A percentile compares a stretch with the other conserved stretches of the same genome.
phyloP scores from a whole-genome alignment of 768 basidiomycete species.

The Termitomyces heimii region DNA sequence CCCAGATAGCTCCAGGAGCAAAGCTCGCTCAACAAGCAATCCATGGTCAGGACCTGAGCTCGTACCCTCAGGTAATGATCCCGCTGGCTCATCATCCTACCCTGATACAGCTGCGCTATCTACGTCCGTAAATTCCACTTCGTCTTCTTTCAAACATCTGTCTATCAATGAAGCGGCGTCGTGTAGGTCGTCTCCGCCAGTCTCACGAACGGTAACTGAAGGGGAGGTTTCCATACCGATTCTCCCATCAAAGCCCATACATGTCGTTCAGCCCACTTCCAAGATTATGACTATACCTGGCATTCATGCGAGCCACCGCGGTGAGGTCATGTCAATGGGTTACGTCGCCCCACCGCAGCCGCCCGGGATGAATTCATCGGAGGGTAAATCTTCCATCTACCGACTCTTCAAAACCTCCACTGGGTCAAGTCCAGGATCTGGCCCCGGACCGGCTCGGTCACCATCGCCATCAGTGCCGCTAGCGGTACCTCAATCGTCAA shows the following conservation, averaged over 20 bases:
- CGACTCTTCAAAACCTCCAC: slow-evolving; percentile 66
- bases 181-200: slow-evolving; percentile 25
- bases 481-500: slow-evolving; percentile 4
- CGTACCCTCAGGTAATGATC: background rate
- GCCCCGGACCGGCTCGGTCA: slow-evolving; percentile 9
- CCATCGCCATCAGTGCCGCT: slow-evolving; percentile 3
- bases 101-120: slow-evolving; percentile 13
- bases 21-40: slow-evolving; percentile 14
- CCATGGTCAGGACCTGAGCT: slow-evolving; percentile 8
- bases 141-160: slow-evolving; percentile 15
- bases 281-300: slow-evolving; percentile 85
- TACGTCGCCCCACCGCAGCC: slow-evolving; percentile 48
- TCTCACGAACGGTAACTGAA: slow-evolving; percentile 29
- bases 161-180: slow-evolving; percentile 3
- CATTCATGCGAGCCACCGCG: slow-evolving; percentile 80
- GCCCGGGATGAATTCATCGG: slow-evolving; percentile 23
- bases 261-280: slow-evolving; percentile 72
- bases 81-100: slow-evolving; percentile 7
- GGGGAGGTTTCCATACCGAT: slow-evolving; percentile 21
- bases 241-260: slow-evolving; percentile 34
- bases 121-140: slow-evolving; percentile 13
- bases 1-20: slow-evolving; percentile 11
- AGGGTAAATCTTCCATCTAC: slow-evolving; percentile 54
- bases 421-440: slow-evolving; percentile 8
- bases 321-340: slow-evolving; percentile 83